phyloP scores from a whole-genome alignment of 768 basidiomycete genomes.

The Panaeolus cyanescens region DNA sequence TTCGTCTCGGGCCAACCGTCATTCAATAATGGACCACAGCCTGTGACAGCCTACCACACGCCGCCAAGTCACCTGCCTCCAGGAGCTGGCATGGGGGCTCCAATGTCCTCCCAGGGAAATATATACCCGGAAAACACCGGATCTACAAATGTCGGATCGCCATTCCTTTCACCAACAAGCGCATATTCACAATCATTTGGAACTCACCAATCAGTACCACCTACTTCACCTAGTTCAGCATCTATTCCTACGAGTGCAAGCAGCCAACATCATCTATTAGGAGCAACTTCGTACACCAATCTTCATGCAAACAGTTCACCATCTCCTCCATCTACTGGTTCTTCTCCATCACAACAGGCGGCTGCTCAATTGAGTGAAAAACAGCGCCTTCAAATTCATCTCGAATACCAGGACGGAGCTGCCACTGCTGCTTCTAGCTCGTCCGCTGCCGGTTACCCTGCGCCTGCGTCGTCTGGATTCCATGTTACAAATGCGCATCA shows the following conservation, averaged over 20 bases:
- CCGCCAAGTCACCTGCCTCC: not conserved
- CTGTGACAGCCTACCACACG: not conserved
- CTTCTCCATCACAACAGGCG: not conserved
- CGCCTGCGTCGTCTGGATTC: not conserved
- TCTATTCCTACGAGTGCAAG: not conserved
- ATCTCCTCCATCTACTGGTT: not conserved
- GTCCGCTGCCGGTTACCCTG: not conserved
- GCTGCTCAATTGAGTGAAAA: not conserved
- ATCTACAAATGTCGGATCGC: not conserved
- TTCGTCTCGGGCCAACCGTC: not conserved
- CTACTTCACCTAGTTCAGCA: not conserved
- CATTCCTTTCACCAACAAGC: not conserved
- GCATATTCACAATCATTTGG: not conserved
- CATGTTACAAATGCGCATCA: not conserved
- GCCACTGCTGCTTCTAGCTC: not conserved
- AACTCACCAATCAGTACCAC: not conserved
- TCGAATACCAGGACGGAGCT: not conserved
- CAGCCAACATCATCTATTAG: not conserved
- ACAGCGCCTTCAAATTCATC: not conserved
- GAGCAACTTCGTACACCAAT: not conserved
- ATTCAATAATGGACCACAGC: not conserved
- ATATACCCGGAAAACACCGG: not conserved
- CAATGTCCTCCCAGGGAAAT: not conserved
- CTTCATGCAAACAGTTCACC: not conserved
- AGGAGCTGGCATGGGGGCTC: not conserved